Evolutionary conservation across 768 basidiomycete species (phyloP).

Genomic region (Boletellus emodensis): DNA sequence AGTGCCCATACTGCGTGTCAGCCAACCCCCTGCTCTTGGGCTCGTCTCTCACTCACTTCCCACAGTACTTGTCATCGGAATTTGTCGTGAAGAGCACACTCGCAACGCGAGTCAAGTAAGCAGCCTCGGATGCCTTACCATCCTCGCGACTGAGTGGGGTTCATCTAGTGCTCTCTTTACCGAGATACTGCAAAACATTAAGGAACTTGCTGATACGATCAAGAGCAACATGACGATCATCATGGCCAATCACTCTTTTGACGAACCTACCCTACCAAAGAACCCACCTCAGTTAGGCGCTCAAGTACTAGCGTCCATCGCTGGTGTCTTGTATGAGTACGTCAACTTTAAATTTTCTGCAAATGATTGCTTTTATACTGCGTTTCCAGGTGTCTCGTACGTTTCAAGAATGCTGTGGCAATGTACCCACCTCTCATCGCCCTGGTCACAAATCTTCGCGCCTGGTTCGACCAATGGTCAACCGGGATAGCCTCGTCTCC

Average conservation of each 20-base stretch:
- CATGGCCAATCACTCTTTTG: conserved; percentile 31
- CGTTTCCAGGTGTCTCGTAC: conserved; percentile 45
- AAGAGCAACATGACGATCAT: conserved; percentile 37
- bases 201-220: conserved; percentile 38
- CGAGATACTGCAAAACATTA: conserved; percentile 43
- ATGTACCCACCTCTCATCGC: conserved; percentile 41
- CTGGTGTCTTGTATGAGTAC: conserved; percentile 51
- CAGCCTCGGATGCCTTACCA: not conserved
- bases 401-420: conserved; percentile 53
- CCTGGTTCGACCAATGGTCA: conserved; percentile 50
- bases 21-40: not conserved
- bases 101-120: conserved; percentile 49
- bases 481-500: conserved; percentile 35
- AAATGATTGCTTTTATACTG: conserved; percentile 13
- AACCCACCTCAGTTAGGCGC: conserved; percentile 30
- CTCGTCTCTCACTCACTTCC: not conserved
- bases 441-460: conserved; percentile 39
- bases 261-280: conserved; percentile 18
- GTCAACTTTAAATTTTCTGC: conserved; percentile 14
- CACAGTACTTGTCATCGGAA: conserved; percentile 56
- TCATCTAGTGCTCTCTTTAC: conserved; percentile 41
- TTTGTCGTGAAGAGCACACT: conserved; percentile 56
- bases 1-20: conserved; percentile 50
- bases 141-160: conserved; percentile 7
- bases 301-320: conserved; percentile 44